Percentiles rank a stretch among this genome's conserved stretches.
Evolutionary conservation across 306 rosid species (phyloP).

Genomic region (Phaseolus lunatus): DNA sequence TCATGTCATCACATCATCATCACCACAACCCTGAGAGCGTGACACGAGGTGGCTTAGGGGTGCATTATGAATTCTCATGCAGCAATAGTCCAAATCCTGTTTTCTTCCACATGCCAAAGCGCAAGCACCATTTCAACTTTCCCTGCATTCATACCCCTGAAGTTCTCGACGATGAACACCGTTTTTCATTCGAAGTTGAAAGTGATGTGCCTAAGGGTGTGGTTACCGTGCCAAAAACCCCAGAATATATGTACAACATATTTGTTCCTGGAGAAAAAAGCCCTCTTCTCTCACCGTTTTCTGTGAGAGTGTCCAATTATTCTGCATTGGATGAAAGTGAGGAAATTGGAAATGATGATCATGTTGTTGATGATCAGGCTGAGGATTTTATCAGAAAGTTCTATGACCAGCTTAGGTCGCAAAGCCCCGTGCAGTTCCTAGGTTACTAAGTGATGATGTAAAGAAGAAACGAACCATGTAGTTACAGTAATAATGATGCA

Average conservation of each 20-base stretch:
- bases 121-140: slow-evolving; percentile 59
- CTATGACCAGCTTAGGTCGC: slow-evolving; percentile 59
- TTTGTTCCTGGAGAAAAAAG: slow-evolving; percentile 52
- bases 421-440: slow-evolving; percentile 54
- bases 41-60: slow-evolving; percentile 43
- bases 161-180: slow-evolving; percentile 39
- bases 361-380: slow-evolving; percentile 62
- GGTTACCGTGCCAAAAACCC: slow-evolving; percentile 46
- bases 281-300: slow-evolving; percentile 52
- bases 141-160: slow-evolving; percentile 56
- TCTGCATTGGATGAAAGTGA: slow-evolving; percentile 56
- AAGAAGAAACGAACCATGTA: not conserved
- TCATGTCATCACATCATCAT: slow-evolving; percentile 50
- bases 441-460: slow-evolving; percentile 45
- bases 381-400: slow-evolving; percentile 66
- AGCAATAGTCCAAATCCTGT: slow-evolving; percentile 59
- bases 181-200: slow-evolving; percentile 9
- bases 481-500: not conserved
- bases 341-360: slow-evolving; percentile 42
- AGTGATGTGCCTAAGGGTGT: slow-evolving; percentile 34
- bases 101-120: slow-evolving; percentile 54
- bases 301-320: slow-evolving; percentile 55
- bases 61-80: slow-evolving; percentile 62
- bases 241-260: slow-evolving; percentile 48
- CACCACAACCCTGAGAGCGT: slow-evolving; percentile 28